Conservation (phyloP, 306 rosid genomes). For the Cucumis hystrix region DNA sequence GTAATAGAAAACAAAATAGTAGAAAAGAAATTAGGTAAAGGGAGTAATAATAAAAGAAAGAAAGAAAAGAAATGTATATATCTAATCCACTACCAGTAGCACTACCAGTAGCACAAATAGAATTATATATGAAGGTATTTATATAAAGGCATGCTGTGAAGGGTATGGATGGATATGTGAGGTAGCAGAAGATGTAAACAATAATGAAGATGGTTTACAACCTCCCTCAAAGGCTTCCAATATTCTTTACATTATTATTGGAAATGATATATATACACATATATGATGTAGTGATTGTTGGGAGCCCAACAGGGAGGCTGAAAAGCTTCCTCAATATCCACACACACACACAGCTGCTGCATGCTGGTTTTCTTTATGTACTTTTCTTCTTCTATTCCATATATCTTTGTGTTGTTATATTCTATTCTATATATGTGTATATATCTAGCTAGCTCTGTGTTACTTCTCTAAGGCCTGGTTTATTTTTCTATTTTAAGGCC, state of each 20-base stretch:
- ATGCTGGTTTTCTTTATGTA: too few relatives aligned
- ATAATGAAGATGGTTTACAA: slow-evolving; percentile 5
- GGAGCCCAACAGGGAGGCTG: slow-evolving; percentile 5
- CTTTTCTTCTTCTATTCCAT: too few relatives aligned
- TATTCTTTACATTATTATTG: slow-evolving; percentile 3
- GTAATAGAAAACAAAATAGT: neutral
- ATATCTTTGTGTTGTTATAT: too few relatives aligned
- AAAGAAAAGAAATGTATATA: neutral
- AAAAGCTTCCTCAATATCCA: neutral
- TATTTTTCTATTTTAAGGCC: neutral
- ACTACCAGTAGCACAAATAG: too few relatives aligned
- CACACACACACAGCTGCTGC: too few relatives aligned
- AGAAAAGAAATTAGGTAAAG: neutral
- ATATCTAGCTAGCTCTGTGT: too few relatives aligned
- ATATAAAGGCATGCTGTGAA: too few relatives aligned
- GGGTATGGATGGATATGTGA: too few relatives aligned
- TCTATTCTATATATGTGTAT: too few relatives aligned
- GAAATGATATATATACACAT: neutral
- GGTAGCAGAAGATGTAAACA: neutral
- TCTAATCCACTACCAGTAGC: too few relatives aligned
- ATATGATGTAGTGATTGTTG: neutral
- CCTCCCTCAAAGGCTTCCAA: slow-evolving; percentile 28
- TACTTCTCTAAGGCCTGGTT: neutral
- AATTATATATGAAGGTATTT: too few relatives aligned
- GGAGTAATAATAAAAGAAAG: too few relatives aligned